Evolutionary conservation across 2,329 filamentous ascomycete species (phyloP), one percentile per base, ranked within the genome.

Genomic region (Mollisia scopiformis): DNA sequence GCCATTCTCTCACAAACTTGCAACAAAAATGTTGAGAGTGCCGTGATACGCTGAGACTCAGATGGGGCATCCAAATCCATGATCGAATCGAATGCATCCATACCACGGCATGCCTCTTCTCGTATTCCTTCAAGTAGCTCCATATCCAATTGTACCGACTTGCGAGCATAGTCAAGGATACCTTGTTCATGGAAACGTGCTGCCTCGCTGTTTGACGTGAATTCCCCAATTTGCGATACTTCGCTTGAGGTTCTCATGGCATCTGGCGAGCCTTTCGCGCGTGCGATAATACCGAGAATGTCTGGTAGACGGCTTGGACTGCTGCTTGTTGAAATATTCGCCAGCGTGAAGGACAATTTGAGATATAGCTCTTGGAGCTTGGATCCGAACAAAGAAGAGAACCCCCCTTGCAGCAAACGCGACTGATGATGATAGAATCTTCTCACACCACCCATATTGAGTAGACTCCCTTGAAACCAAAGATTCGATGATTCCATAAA

Each of bases 401-500:
- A 84, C 0, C 81, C 81, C 6, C 75, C 76, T 59, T 84, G 80
- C 2, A 84, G 72, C 1, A 84, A 73, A 2, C 82, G 76, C 8
- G 78, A 80, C 66, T 84, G 82, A 65, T 83, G 83, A 41, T 78
- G 75, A 63, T 84, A 83, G 61, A 84, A 84, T 23, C 78, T 78
- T 1, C 81, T 76, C 1, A 84, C 78, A 13, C 80, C 81, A 6
- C 80, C 76, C 50, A 79, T 81, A 60, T 80, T 83, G 43, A 81
- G 75, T 7, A 84, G 69, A 0, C 74, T 74, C 2, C 78, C 79
- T 7, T 77, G 78, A 6, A 77, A 75, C 80, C 80, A 82, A 35
- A 82, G 75, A 56, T 78, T 76, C 1, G 74, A 73, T 0, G 76
- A 76, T 2, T 78, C 78, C 69, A 81, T 75, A 43, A 84, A 80